Base-by-base conservation (phyloP, 2,329 filamentous ascomycete species). In the Harringtonia aguacate region DNA sequence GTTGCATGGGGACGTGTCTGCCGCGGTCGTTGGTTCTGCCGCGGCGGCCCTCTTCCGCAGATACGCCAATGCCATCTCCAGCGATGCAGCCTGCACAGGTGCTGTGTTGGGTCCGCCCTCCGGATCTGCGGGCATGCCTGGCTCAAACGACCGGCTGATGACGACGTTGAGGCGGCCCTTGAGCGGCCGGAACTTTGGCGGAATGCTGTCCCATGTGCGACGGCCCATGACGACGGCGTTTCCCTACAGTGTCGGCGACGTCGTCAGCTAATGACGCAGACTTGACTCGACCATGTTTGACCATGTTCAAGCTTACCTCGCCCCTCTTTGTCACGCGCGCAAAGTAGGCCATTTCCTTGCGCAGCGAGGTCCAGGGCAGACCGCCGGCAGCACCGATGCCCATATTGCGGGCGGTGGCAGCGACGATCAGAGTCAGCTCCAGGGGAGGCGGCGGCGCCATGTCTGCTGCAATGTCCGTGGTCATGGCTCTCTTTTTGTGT, bases 191-290 rank as follows among this genome's bases (percentile, higher is more conserved):
- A 92, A 88, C 41, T 71, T 74, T 8, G 69, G 58, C 3, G 92
- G 90, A 48, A 98, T 90, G 51, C 81, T 87, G 42, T 94, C 87
- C 82, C 90, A 98, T 0, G 92, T 98, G 64, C 94, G 95, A 57
- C 92, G 84, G 48, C 92, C 92, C 92, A 98, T 98, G 53, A 98
- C 83, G 41, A 97, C 86, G 17, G 86, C 84, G 61, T 89, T 90
- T 52, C 33, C 30, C 2, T 40, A 14, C 1, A 8, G 2, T 28
- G 20, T 29, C 8, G 27, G 21, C n/a, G 22, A 6, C 5, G 7
- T 3, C 20, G 34, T 4, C 14, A 24, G 24, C 20, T 17, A 17
- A 39, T 7, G 10, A 6, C 34, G n/a, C n/a, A n/a, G n/a, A n/a
- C n/a, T n/a, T n/a, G n/a, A n/a, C n/a, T n/a, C n/a, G n/a, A n/a